Conservation (phyloP, 2,329 filamentous ascomycete genomes). For the Meredithiella fracta region DNA sequence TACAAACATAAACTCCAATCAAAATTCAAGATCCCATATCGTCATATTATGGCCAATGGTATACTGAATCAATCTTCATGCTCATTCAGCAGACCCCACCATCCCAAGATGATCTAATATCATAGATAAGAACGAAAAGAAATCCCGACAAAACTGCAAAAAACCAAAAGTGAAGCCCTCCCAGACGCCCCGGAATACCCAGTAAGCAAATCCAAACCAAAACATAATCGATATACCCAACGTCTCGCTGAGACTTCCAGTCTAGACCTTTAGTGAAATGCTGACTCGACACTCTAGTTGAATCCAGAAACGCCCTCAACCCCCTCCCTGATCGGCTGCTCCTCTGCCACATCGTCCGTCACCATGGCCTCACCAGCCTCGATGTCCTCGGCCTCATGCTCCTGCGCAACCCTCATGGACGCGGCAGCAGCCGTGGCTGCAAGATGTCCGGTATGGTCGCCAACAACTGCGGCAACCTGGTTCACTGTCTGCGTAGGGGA, state of each 20-base stretch:
- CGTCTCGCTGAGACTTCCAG: too few relatives aligned
- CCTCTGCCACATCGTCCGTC: neutral
- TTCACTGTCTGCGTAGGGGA: neutral
- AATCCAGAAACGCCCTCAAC: neutral
- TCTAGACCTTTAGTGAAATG: too few relatives aligned
- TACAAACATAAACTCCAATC: too few relatives aligned
- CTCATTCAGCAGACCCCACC: too few relatives aligned
- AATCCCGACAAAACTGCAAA: neutral
- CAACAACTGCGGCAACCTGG: neutral
- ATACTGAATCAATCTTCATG: too few relatives aligned
- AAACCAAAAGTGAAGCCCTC: neutral
- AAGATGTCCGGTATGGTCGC: neutral
- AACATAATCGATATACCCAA: neutral
- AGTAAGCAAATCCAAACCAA: neutral
- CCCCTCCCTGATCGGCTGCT: neutral
- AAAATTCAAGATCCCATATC: too few relatives aligned
- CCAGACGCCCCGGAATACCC: neutral
- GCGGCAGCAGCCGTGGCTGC: slow-evolving; percentile 1
- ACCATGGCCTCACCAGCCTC: slow-evolving; percentile 4
- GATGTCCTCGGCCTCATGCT: slow-evolving; percentile 16
- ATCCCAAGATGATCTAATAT: too few relatives aligned
- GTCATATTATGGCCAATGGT: too few relatives aligned
- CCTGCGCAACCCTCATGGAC: slow-evolving; percentile 12
- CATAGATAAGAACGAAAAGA: too few relatives aligned
- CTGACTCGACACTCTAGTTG: neutral